These are phyloP conservation scores for Zostera marina DNA, from an alignment of 116 monocot genomes.

Conservation along the genomic window DNA sequence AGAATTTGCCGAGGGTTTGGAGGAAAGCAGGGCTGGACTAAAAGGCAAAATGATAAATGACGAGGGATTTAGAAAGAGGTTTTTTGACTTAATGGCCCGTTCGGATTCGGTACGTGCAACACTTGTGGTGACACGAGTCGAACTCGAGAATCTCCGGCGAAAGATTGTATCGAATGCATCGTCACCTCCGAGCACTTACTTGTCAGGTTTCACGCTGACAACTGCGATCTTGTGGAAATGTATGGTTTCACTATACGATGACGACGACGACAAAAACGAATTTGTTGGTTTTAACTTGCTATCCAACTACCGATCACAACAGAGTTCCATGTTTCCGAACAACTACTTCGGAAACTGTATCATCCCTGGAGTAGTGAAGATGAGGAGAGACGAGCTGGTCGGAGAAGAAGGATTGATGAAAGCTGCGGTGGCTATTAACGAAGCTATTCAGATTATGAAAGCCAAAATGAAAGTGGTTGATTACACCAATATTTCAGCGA, in stretches of 20 bases:
- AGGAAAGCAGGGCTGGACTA: too few species aligned
- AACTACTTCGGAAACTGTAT: constrained; percentile 47
- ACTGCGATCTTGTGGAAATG: constrained; percentile 27
- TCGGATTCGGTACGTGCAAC: too few species aligned
- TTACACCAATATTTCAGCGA: background rate
- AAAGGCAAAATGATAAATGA: too few species aligned
- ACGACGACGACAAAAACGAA: background rate
- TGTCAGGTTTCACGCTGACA: constrained; percentile 24
- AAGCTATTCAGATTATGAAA: constrained; percentile 13
- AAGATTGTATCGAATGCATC: background rate
- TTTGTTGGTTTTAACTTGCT: constrained; percentile 21
- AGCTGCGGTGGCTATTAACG: constrained; percentile 23
- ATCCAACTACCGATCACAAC: constrained; percentile 17
- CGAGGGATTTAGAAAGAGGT: too few species aligned
- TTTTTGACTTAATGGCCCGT: too few species aligned
- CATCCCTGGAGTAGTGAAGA: constrained; percentile 19
- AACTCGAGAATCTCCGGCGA: too few species aligned
- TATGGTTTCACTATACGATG: background rate
- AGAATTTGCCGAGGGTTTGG: constrained; percentile 5
- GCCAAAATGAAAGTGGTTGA: background rate
- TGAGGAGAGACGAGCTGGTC: constrained; percentile 4
- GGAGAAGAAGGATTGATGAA: constrained; percentile 11
- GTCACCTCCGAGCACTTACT: background rate
- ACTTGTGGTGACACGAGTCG: too few species aligned
- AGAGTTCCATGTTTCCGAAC: constrained; percentile 15